phyloP scores from a whole-genome alignment of 2,329 filamentous ascomycete genomes.

The Cytospora leucostoma region DNA sequence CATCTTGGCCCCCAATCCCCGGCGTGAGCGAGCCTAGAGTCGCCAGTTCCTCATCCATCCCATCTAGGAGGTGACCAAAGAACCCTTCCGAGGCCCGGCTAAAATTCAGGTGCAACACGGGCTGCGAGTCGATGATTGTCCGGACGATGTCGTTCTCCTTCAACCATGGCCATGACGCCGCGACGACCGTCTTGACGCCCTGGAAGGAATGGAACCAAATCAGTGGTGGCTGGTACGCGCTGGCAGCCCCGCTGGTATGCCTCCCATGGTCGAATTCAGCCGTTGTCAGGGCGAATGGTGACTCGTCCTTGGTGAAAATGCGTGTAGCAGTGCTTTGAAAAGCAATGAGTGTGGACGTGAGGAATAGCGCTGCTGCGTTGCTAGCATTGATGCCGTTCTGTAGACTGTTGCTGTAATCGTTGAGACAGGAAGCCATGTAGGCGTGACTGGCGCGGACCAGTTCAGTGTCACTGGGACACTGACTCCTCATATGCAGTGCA shows the following conservation, averaged over 20 bases:
- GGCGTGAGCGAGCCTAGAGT: conserved; percentile 27
- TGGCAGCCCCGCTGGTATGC: conserved; percentile 29
- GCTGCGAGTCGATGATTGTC: conserved; percentile 65
- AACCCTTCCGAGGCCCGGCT: conserved; percentile 56
- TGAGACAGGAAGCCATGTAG: conserved; percentile 65
- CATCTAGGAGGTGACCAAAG: conserved; percentile 61
- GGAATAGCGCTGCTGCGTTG: conserved; percentile 64
- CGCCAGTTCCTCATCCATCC: conserved; percentile 57
- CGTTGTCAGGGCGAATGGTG: conserved; percentile 37
- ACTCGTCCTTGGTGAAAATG: conserved; percentile 61
- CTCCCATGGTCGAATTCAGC: conserved; percentile 24
- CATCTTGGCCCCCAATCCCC: neutral
- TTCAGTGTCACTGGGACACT: conserved; percentile 58
- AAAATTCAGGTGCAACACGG: conserved; percentile 61
- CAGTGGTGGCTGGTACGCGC: conserved; percentile 58
- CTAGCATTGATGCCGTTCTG: conserved; percentile 57
- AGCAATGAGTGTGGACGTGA: conserved; percentile 64
- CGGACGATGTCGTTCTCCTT: conserved; percentile 58
- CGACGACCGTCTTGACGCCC: conserved; percentile 65
- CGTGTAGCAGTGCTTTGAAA: conserved; percentile 67
- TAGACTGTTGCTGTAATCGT: conserved; percentile 59
- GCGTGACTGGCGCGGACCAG: conserved; percentile 64
- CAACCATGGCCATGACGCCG: conserved; percentile 65
- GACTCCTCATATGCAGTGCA: conserved; percentile 61
- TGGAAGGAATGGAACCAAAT: conserved; percentile 69